phyloP scores from a whole-genome alignment of 345 rosid species.

The Eucalyptus marginata region DNA sequence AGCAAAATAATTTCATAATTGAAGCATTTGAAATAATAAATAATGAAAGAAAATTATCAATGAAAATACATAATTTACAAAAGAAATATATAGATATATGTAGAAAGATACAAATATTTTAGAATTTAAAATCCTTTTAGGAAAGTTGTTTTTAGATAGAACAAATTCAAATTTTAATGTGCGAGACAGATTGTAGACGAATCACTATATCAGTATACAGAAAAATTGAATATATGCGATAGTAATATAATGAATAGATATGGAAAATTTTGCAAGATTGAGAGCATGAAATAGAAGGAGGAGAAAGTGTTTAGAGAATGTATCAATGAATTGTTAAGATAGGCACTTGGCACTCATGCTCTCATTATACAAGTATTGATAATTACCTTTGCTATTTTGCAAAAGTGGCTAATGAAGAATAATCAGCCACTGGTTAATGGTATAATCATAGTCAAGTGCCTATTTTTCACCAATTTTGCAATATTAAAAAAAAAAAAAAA shows the following conservation, averaged over 20 bases:
- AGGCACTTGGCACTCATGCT: neutral
- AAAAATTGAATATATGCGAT: neutral
- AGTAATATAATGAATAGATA: neutral
- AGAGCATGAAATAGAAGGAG: fast-evolving
- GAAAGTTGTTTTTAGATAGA: neutral
- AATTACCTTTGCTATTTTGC: neutral
- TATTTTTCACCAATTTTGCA: neutral
- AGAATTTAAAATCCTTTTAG: neutral
- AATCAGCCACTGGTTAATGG: neutral
- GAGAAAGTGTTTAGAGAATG: neutral
- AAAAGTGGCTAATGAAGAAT: neutral
- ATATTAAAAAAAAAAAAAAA: neutral
- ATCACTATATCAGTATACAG: fast-evolving
- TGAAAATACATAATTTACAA: neutral
- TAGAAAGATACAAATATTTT: too few relatives aligned
- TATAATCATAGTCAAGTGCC: neutral
- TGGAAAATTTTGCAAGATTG: fast-evolving
- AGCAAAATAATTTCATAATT: neutral
- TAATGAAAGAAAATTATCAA: neutral
- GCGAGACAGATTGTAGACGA: neutral
- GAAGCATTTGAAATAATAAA: neutral
- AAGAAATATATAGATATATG: neutral
- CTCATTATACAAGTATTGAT: neutral
- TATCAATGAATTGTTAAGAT: neutral
- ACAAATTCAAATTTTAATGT: neutral